Evolutionary conservation across 768 basidiomycete species (phyloP), one percentile per base, ranked within the genome.

Genomic region (Rhodotorula graminis): DNA sequence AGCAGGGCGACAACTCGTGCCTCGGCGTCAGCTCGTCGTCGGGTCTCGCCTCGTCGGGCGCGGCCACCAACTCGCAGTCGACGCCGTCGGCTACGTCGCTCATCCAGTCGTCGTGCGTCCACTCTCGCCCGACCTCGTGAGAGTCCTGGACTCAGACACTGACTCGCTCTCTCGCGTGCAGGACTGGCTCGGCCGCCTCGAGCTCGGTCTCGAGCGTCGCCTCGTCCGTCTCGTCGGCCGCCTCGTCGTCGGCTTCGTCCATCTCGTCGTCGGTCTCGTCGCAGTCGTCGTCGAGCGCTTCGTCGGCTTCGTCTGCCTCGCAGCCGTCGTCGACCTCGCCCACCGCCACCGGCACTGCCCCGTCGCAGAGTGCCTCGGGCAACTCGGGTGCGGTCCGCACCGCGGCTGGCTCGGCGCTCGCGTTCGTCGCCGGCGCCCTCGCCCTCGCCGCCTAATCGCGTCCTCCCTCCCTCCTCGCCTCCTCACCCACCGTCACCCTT

Each of bases 1-100:
- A 78, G 67, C 61, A 69, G 29, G 80, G 81, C 59, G 57, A 72
- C 25, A 78, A 76, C 40, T 64, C 70, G 23, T 81, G 80, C 68
- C 37, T 79, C 40, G 59, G 52, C n/a, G 67, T 62, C 56, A 52
- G 66, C 42, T 57, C 55, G 33, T 64, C 64, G n/a, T n/a, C 70
- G 21, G 63, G 47, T 27, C 65, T 71, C n/a, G 59, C 59, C 16
- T 49, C 75, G 12, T 59, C 75, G 31, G 70, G 44, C 61, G 57
- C 77, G 40, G 71, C 67, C 37, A 57, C 76, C 21, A 55, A 64
- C 21, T 71, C 67, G 49, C 67, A 67, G 46, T 69, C 75, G 40
- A 61, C 69, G 16, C 40, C 72, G 37, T 56, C 69, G 50, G 60
- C 76, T 46, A 56, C 73, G 15, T 33, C 29, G 12, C 19, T 37